Evolutionary conservation across 768 basidiomycete species (phyloP).

Genomic region (Atractiella rhizophila): DNA sequence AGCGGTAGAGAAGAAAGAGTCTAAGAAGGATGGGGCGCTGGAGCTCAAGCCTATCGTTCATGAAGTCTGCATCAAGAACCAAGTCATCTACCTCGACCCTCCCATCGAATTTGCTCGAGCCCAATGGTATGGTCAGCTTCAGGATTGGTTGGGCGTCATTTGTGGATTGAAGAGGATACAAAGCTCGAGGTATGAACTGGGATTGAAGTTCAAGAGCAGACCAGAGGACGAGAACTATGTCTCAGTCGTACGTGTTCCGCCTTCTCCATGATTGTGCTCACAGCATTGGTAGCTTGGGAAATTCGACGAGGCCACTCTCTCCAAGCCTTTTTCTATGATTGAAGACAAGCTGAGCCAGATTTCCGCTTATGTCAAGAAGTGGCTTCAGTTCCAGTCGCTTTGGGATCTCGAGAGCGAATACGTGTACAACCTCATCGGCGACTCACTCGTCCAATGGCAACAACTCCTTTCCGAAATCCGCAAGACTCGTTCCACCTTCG

Average conservation of each 20-base stretch:
- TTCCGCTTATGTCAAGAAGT: slow-evolving; percentile 76
- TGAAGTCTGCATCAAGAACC: slow-evolving; percentile 93
- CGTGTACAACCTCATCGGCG: slow-evolving; percentile 83
- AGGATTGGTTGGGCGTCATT: slow-evolving; percentile 75
- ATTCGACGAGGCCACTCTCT: slow-evolving; percentile 46
- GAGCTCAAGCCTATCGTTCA: slow-evolving; percentile 64
- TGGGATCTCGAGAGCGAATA: slow-evolving; percentile 97
- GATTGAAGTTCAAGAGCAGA: slow-evolving; percentile 48
- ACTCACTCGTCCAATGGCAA: slow-evolving; percentile 81
- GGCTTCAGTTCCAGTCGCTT: slow-evolving; percentile 94
- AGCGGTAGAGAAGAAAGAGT: slow-evolving; percentile 20
- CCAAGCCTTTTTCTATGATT: slow-evolving; percentile 58
- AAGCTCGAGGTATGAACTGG: slow-evolving; percentile 90
- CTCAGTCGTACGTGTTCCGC: slow-evolving; percentile 35
- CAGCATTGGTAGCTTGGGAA: slow-evolving; percentile 34
- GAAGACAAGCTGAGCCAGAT: slow-evolving; percentile 69
- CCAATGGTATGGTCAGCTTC: slow-evolving; percentile 67
- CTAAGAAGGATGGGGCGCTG: slow-evolving; percentile 55
- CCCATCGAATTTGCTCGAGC: slow-evolving; percentile 84
- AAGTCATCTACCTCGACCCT: slow-evolving; percentile 93
- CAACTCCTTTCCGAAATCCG: slow-evolving; percentile 85
- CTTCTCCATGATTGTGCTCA: neutral
- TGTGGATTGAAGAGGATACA: slow-evolving; percentile 69
- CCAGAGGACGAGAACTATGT: slow-evolving; percentile 53
- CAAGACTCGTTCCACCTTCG: slow-evolving; percentile 83